Evolutionary conservation across 2,329 filamentous ascomycete genomes (phyloP), one percentile per base, ranked within the genome.

Genomic region (Spiromastix sp.): DNA sequence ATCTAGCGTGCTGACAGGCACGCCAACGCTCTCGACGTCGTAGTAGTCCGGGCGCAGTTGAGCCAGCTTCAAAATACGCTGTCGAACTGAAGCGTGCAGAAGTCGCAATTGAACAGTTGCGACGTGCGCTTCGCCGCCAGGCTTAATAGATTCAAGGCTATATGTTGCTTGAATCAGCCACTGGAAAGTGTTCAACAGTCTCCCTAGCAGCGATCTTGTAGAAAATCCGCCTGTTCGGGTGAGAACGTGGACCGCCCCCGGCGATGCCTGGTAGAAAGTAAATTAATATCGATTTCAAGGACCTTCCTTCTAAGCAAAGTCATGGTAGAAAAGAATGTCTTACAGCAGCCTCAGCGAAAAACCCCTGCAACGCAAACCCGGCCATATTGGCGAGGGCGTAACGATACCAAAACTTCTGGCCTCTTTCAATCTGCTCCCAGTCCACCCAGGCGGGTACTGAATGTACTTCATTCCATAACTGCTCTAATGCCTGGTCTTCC

Each of bases 1-100:
- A 55, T 89, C 81, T 2, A 89, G 68, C 46, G 87, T 79, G 47
- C 81, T 87, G 51, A 87, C 77, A 4, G 81, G 81, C 3, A 80
- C 63, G 3, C 81, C 80, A 50, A 64, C 71, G 24, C 66, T 57
- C 12, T 67, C 56, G 1, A 74, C 54, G 42, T 76, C 65, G 55
- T 77, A 85, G 56, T 85, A 85, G 2, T 61, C 63, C 0, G 77
- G 74, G 12, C 64, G 60, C 24, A 67, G 55, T n/a, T 61, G 52
- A 10, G 69, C 68, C 5, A 85, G 67, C 18, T 64, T 65, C 45
- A 81, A 56, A 41, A 85, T 83, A 5, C 76, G 71, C 37, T 72
- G 63, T 1, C 81, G 71, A 5, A 85, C 79, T 0, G 72, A 69
- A 1, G 79, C 74, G 49, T 85, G 81, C 2, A 85, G 66, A 1